These are phyloP conservation scores for Cladorrhinum samala DNA, from an alignment of 495 filamentous ascomycete genomes.

Conservation along the genomic window DNA sequence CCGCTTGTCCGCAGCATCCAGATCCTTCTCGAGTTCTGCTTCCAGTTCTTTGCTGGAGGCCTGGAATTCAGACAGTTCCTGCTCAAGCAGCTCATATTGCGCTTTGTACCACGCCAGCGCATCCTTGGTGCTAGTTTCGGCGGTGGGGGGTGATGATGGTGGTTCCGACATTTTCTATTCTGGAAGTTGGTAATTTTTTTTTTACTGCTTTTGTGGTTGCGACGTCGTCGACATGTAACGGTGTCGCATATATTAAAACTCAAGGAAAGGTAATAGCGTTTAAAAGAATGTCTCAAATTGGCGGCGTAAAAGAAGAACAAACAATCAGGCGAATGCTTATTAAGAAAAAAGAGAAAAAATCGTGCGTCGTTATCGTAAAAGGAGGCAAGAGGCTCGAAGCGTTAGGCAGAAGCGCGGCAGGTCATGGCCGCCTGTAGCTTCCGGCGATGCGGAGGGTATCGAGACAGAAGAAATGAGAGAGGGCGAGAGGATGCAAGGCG, in stretches of 20 bases:
- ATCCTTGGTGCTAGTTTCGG: conserved; percentile 55
- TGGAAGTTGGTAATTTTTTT: not conserved
- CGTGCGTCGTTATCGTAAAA: conserved; percentile 13
- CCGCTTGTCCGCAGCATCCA: conserved; percentile 90
- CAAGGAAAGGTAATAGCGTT: conserved; percentile 2
- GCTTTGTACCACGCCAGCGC: conserved; percentile 88
- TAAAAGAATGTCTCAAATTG: conserved; percentile 12
- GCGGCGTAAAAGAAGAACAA: conserved; percentile 11
- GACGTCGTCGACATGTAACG: conserved; percentile 1
- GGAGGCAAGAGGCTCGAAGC: not conserved
- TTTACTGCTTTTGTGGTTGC: not conserved
- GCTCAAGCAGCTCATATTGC: conserved; percentile 89
- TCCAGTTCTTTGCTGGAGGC: conserved; percentile 89
- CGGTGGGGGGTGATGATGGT: conserved; percentile 56
- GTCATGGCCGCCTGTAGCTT: conserved; percentile 7
- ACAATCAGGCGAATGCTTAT: not conserved
- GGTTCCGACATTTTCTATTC: conserved; percentile 51
- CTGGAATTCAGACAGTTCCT: conserved; percentile 91
- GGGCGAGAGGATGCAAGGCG: not conserved
- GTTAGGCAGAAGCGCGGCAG: not conserved
- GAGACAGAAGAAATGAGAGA: not conserved
- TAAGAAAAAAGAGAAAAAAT: conserved; percentile 11
- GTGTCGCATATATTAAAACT: conserved; percentile 5
- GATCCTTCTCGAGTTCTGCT: conserved; percentile 90
- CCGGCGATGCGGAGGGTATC: conserved; percentile 7